Conservation (phyloP, 805 yeast species). For the Candida jianshihensis region DNA sequence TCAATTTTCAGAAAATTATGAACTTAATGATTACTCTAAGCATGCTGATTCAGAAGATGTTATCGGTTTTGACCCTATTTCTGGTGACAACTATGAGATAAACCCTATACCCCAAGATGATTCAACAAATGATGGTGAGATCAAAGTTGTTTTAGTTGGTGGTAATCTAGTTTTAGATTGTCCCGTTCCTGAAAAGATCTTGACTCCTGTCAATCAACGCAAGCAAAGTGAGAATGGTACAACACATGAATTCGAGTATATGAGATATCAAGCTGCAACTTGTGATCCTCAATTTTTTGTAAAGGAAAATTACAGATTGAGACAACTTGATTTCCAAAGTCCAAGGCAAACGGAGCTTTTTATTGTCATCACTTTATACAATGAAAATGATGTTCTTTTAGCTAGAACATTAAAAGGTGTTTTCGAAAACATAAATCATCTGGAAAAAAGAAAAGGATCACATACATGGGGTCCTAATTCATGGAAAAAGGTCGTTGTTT, state of each 20-base stretch:
- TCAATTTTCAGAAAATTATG: conserved; percentile 10
- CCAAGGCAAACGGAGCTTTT: conserved; percentile 81
- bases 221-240: too few relatives aligned
- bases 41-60: conserved; percentile 28
- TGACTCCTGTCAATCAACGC: too few relatives aligned
- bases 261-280: conserved; percentile 93
- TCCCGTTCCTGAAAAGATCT: conserved; percentile 70
- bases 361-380: conserved; percentile 85
- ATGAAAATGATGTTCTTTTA: conserved; percentile 75
- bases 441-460: conserved; percentile 57
- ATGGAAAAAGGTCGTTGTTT: conserved; percentile 90
- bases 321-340: conserved; percentile 72
- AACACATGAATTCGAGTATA: conserved; percentile 65
- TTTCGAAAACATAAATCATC: conserved; percentile 75
- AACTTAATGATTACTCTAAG: conserved; percentile 12
- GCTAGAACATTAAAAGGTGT: conserved; percentile 88
- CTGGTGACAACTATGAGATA: conserved; percentile 22
- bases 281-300: conserved; percentile 77
- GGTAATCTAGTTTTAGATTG: conserved; percentile 87
- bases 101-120: conserved; percentile 27
- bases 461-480: conserved; percentile 90
- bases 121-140: too few relatives aligned
- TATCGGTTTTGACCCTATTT: conserved; percentile 24
- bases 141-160: conserved; percentile 29
- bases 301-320: conserved; percentile 58